phyloP scores from a whole-genome alignment of 169 alveolate genomes.

The Cytauxzoon felis region DNA sequence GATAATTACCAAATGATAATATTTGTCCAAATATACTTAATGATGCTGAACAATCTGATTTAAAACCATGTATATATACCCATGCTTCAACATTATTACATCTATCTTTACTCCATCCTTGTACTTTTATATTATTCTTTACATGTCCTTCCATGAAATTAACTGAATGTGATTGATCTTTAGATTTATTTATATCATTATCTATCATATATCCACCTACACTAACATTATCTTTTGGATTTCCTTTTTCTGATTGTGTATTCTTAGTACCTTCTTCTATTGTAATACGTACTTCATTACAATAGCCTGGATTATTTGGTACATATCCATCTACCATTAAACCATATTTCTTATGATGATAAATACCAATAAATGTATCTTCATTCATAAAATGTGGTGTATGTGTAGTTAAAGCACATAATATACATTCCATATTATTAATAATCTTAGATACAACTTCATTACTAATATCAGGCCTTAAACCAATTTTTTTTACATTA shows the following conservation, averaged over 20 bases:
- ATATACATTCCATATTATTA: constrained; percentile 57
- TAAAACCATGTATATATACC: constrained; percentile 77
- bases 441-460: constrained; percentile 12
- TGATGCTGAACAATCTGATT: constrained; percentile 59
- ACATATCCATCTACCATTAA: constrained; percentile 66
- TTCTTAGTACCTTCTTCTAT: too few relatives aligned
- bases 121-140: constrained; percentile 36
- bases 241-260: too few relatives aligned
- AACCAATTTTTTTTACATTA: constrained; percentile 5
- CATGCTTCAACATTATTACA: constrained; percentile 68
- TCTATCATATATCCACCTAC: too few relatives aligned
- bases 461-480: constrained; percentile 12
- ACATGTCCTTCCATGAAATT: too few relatives aligned
- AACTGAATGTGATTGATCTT: too few relatives aligned
- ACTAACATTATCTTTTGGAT: too few relatives aligned
- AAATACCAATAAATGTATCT: too few relatives aligned
- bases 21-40: constrained; percentile 73
- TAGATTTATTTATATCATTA: too few relatives aligned
- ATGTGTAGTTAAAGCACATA: constrained; percentile 70
- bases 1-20: constrained; percentile 78
- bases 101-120: constrained; percentile 74
- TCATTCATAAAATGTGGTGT: constrained; percentile 80
- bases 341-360: too few relatives aligned
- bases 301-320: constrained; percentile 59
- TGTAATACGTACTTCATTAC: too few relatives aligned